Evolutionary conservation across 768 basidiomycete genomes (phyloP).

Genomic region (Termitomyces sp.): DNA sequence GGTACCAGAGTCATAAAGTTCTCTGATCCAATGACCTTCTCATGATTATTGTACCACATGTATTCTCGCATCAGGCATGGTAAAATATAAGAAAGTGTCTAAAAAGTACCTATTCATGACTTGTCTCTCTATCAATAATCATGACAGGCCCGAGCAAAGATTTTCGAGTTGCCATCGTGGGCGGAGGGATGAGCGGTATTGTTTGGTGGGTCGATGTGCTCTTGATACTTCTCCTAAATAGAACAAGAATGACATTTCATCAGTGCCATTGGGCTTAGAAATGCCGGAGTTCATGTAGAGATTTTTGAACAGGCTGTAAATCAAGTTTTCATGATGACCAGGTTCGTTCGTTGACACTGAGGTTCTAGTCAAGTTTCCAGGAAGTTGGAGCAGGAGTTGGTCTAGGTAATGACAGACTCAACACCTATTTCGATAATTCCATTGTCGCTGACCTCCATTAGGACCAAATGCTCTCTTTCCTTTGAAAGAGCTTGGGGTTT

Average conservation of each 20-base stretch:
- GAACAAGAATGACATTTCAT: neutral
- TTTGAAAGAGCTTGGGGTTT: conserved; percentile 39
- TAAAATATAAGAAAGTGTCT: neutral
- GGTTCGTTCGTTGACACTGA: neutral
- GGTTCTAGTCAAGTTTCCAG: conserved; percentile 38
- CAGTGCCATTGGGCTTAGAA: neutral
- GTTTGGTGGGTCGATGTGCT: neutral
- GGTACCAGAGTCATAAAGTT: neutral
- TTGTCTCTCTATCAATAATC: neutral
- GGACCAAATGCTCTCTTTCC: conserved; percentile 51
- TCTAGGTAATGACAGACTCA: conserved; percentile 32
- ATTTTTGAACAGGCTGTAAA: neutral
- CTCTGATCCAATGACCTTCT: neutral
- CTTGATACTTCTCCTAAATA: neutral
- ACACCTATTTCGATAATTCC: neutral
- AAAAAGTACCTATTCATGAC: neutral
- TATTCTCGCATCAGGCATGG: neutral
- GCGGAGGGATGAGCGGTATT: neutral
- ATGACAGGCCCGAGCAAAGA: neutral
- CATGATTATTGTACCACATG: neutral
- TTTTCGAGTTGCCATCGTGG: neutral
- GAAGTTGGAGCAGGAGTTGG: conserved; percentile 55
- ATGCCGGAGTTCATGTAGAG: neutral
- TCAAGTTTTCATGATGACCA: neutral
- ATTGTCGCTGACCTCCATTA: conserved; percentile 15